phyloP scores from a whole-genome alignment of 75 land plant genomes.

The Cunninghamia lanceolata region DNA sequence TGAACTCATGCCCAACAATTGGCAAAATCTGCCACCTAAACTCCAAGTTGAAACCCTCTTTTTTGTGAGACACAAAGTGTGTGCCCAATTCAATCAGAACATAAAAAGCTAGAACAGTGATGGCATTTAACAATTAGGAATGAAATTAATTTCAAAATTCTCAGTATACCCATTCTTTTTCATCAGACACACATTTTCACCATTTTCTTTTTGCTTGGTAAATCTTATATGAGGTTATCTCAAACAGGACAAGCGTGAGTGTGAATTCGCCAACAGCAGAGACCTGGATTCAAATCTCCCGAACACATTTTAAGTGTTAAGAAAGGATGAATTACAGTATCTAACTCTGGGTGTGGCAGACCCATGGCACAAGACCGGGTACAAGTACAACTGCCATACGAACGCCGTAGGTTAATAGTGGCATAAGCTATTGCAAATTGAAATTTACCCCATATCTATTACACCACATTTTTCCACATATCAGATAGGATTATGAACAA shows the following conservation, averaged over 20 bases:
- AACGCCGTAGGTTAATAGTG: background rate
- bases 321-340: background rate
- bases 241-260: background rate
- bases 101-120: background rate
- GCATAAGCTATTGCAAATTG: background rate
- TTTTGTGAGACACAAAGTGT: background rate
- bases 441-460: too few species aligned
- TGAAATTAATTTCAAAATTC: background rate
- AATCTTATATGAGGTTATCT: background rate
- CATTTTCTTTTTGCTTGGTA: background rate
- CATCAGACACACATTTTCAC: background rate
- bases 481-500: background rate
- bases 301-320: background rate
- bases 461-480: background rate
- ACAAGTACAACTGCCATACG: background rate
- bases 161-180: background rate
- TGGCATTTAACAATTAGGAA: background rate
- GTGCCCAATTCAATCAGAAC: background rate
- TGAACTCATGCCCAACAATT: background rate
- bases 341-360: background rate
- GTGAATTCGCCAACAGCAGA: background rate
- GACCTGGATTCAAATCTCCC: background rate
- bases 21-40: background rate
- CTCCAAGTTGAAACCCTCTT: background rate
- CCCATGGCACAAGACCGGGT: background rate